Base-by-base conservation (phyloP, 345 rosid genomes). In the Populus deltoides region DNA sequence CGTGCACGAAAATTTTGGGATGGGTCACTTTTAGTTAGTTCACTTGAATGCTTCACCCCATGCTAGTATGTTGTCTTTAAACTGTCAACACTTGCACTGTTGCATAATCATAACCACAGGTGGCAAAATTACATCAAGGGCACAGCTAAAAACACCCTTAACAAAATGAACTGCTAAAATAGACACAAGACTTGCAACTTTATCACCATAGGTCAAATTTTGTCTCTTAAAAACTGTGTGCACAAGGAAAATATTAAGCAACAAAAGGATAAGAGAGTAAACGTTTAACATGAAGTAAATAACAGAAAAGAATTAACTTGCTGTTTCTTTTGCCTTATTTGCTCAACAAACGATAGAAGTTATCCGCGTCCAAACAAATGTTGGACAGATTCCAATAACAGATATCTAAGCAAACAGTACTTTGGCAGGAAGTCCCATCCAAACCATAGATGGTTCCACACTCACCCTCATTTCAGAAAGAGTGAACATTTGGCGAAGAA, bases 391-490 rank as follows among this genome's bases (percentile, higher is more conserved):
- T 22, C 35, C 13, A 10, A 17, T 59, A 59, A 59, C 24, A 59
- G 29, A n/a, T 9, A 59, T 59, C 25, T 24, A 31, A 35, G 18
- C 70, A 20, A 67, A 67, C 45, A 67, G 24, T 8, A 67, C 2
- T 18, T 67, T 36, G 11, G 10, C 8, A 63, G 41, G 39, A 75
- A 17, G 45, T 16, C 29, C 27, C 31, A 16, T 5, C 24, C 38
- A 45, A 70, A 75, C 36, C 31, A 67, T 8, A 25, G 3, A 33
- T 18, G 22, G 20, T 31, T 78, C 66, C 33, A 25, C 43, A 61
- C 81, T 66, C 82, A 92, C 98, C 92, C 93, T 90, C 88, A 94
- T 89, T 84, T 96, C 97, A 77, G 94, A 91, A 59, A 91, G 93
- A 72, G 90, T 67, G 70, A 96, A 94, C 99, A 94, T 90, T 90